These are phyloP conservation scores for Onygena corvina DNA, from an alignment of 2,329 filamentous ascomycete genomes.

Conservation along the genomic window DNA sequence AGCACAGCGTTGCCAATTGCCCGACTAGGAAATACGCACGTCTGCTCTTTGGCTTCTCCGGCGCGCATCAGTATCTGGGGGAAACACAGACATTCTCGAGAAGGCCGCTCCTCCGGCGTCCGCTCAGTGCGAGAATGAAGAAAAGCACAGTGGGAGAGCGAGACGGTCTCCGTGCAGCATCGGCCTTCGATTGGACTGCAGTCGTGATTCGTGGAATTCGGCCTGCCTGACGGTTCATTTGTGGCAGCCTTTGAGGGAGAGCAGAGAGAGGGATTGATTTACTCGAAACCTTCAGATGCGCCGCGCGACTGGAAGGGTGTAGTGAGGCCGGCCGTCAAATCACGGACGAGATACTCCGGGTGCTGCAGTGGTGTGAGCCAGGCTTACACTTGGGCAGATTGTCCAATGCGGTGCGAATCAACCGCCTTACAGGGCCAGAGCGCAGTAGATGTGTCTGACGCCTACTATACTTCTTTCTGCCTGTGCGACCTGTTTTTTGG, in stretches of 20 bases:
- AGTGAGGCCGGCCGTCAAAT: background rate
- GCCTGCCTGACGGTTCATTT: background rate
- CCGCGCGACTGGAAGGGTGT: too few species aligned
- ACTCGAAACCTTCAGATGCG: background rate
- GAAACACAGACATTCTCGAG: too few species aligned
- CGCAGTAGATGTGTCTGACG: background rate
- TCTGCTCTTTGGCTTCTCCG: too few species aligned
- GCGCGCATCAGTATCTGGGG: too few species aligned
- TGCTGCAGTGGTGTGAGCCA: background rate
- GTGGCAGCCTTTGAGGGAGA: slow-evolving; percentile 1
- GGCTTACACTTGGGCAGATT: slow-evolving; percentile 3
- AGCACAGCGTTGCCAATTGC: too few species aligned
- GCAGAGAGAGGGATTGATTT: background rate
- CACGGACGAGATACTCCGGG: background rate
- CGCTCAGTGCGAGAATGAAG: too few species aligned
- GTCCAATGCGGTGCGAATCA: background rate
- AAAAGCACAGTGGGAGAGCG: too few species aligned
- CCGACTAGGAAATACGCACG: too few species aligned
- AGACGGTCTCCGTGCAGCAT: background rate
- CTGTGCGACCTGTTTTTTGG: background rate
- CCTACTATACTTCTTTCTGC: too few species aligned
- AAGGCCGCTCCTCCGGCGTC: too few species aligned
- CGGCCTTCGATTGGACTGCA: background rate
- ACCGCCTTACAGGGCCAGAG: slow-evolving; percentile 1
- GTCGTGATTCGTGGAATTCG: background rate